These are phyloP conservation scores for Tuctoria greenei DNA, from an alignment of 176 grass and related monocot genomes.

Conservation along the genomic window DNA sequence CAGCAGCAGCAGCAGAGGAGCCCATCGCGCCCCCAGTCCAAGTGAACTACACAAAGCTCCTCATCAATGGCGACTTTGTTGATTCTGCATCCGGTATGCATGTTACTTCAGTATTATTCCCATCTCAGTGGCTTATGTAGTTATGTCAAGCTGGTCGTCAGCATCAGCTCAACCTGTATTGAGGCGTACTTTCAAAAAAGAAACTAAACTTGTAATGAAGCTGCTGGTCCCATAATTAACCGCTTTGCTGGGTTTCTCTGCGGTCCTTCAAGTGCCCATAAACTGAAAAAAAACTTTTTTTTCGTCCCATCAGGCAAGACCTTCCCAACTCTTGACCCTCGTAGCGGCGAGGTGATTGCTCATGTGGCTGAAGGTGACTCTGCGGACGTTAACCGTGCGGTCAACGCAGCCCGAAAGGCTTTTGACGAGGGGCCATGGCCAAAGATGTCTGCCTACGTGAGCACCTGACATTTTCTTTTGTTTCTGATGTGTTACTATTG, in stretches of 20 bases:
- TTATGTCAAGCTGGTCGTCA: background rate
- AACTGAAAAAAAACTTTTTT: background rate
- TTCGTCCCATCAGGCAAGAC: constrained; percentile 57
- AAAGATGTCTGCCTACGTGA: constrained; percentile 87
- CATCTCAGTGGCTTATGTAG: background rate
- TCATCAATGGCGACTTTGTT: constrained; percentile 88
- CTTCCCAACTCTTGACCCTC: constrained; percentile 75
- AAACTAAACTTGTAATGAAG: background rate
- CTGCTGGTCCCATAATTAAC: background rate
- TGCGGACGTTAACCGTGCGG: constrained; percentile 56
- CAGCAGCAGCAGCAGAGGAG: constrained; percentile 63
- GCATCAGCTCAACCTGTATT: background rate
- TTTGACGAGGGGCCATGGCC: constrained; percentile 95
- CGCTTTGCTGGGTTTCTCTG: background rate
- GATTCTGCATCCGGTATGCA: constrained; percentile 84
- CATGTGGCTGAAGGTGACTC: constrained; percentile 73
- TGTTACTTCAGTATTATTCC: background rate
- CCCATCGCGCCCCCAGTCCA: constrained; percentile 72
- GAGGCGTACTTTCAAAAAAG: background rate
- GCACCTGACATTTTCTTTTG: too few species aligned
- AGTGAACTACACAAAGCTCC: constrained; percentile 72
- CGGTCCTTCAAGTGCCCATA: background rate
- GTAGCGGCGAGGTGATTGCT: constrained; percentile 78
- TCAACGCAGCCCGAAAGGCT: constrained; percentile 73
- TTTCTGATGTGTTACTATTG: too few species aligned